phyloP scores from a whole-genome alignment of 768 basidiomycete genomes.

The Mycena rebaudengoi region DNA sequence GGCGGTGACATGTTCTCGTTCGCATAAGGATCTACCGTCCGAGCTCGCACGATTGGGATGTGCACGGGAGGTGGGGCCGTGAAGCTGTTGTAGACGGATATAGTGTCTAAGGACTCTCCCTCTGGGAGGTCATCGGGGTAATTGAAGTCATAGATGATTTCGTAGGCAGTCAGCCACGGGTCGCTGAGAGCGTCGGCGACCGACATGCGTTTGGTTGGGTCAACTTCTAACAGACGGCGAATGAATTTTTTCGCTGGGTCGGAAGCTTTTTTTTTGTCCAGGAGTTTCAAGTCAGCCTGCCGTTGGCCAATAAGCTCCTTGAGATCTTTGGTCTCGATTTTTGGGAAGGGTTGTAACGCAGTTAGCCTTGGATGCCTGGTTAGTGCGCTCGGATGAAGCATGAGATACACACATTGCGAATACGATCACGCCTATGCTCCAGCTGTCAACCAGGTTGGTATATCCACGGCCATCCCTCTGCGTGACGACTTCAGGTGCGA shows the following conservation, averaged over 20 bases:
- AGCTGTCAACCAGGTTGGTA: conserved; percentile 66
- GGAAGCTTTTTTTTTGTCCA: background rate
- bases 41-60: background rate
- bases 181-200: conserved; percentile 61
- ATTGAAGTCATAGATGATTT: conserved; percentile 1
- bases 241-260: conserved; percentile 61
- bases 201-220: conserved; percentile 61
- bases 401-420: conserved; percentile 62
- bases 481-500: conserved; percentile 67
- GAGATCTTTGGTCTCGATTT: background rate
- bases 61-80: background rate
- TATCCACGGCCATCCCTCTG: conserved; percentile 54
- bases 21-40: conserved; percentile 21
- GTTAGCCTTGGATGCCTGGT: conserved; percentile 15
- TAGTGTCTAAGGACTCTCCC: background rate
- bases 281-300: background rate
- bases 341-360: background rate
- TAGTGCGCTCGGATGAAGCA: background rate
- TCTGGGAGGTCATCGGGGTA: conserved; percentile 1
- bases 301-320: background rate
- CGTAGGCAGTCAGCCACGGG: conserved; percentile 57
- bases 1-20: background rate
- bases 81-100: background rate
- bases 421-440: conserved; percentile 70
- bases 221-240: conserved; percentile 53